phyloP scores from a whole-genome alignment of 2,329 filamentous ascomycete genomes.

The Thermothelomyces thermophilus region DNA sequence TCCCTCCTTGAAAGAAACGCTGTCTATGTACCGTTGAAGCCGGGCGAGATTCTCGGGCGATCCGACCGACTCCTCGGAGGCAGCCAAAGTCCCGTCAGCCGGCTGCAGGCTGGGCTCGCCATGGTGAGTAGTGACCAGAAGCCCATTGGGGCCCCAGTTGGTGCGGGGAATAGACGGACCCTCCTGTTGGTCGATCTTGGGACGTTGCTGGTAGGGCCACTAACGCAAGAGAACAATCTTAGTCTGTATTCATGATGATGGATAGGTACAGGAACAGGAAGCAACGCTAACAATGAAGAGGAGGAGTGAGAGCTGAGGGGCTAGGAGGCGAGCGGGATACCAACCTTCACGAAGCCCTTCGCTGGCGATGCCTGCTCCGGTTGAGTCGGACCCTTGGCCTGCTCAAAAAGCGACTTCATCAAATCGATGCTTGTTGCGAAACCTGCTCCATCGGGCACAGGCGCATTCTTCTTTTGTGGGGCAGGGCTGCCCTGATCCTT shows the following conservation, averaged over 20 bases:
- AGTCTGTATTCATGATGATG: conserved; percentile 33
- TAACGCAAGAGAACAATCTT: conserved; percentile 46
- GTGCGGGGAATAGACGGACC: conserved; percentile 64
- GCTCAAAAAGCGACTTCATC: conserved; percentile 89
- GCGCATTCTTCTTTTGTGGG: conserved; percentile 30
- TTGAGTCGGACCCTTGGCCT: conserved; percentile 53
- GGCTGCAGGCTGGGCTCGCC: conserved; percentile 27
- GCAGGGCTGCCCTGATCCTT: conserved; percentile 30
- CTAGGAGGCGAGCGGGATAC: conserved; percentile 46
- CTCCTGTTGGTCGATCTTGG: conserved; percentile 60
- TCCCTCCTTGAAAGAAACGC: conserved; percentile 11
- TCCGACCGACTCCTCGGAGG: conserved; percentile 15
- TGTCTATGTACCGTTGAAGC: conserved; percentile 23
- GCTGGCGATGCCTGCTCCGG: conserved; percentile 47
- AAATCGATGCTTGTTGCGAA: conserved; percentile 89
- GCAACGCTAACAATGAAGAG: conserved; percentile 1
- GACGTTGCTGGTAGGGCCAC: conserved; percentile 81
- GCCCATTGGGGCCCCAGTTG: conserved; percentile 69
- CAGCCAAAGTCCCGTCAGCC: conserved; percentile 13
- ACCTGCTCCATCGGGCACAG: conserved; percentile 48
- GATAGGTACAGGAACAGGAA: conserved; percentile 21
- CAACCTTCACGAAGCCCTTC: conserved; percentile 81
- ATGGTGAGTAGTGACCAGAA: conserved; percentile 46
- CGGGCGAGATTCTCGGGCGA: conserved; percentile 17
- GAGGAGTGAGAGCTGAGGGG: conserved; percentile 10